A percentile compares a stretch with the other conserved stretches of the same genome.
These are phyloP conservation scores for Mucor irregularis DNA, from an alignment of 371 early-diverging fungal species.

Conservation along the genomic window DNA sequence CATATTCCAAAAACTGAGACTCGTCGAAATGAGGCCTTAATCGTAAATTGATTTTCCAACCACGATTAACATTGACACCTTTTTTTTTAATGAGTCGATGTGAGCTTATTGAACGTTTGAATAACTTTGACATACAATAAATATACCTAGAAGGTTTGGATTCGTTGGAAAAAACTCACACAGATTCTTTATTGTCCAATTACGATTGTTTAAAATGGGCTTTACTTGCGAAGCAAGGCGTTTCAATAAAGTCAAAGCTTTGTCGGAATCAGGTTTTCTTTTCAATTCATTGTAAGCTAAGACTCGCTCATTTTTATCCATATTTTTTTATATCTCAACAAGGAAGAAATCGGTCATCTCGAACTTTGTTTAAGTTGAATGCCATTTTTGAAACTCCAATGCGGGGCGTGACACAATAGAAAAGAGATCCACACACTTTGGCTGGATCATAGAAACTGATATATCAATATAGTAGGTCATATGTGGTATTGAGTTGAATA, in stretches of 20 bases:
- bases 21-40: conserved; percentile 54
- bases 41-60: conserved; percentile 58
- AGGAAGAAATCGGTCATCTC: too few species aligned
- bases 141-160: conserved; percentile 47
- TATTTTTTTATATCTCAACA: too few species aligned
- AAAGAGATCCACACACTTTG: too few species aligned
- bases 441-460: too few species aligned
- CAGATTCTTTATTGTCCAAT: conserved; percentile 54
- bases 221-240: conserved; percentile 46
- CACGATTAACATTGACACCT: conserved; percentile 65
- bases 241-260: conserved; percentile 35
- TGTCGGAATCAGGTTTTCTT: conserved; percentile 21
- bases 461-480: too few species aligned
- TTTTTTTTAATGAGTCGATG: background rate
- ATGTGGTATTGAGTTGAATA: too few species aligned
- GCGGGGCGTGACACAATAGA: too few species aligned
- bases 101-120: background rate
- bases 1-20: conserved; percentile 49
- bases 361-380: too few species aligned
- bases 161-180: conserved; percentile 64
- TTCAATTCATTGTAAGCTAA: conserved; percentile 30
- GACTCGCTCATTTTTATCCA: conserved; percentile 22
- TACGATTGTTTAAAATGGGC: conserved; percentile 60
- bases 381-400: too few species aligned
- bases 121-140: background rate